Evolutionary conservation across 345 rosid species (phyloP).

Genomic region (Eucalyptus cloeziana): DNA sequence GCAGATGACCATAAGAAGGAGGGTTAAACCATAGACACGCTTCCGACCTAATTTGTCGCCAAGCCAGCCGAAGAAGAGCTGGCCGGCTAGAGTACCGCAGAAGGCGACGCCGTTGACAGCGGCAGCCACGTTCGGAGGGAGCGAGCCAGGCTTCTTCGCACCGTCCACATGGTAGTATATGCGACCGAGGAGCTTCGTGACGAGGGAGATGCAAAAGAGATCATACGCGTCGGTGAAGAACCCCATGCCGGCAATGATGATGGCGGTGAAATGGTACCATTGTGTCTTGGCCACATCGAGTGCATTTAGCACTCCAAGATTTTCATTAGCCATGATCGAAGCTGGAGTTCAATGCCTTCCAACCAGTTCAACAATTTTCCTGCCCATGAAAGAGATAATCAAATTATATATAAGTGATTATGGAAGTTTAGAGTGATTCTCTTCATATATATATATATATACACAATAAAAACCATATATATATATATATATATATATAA

Average conservation of each 20-base stretch:
- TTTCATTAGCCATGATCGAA: constrained; percentile 7
- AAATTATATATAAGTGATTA: neutral
- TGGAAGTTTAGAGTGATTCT: neutral
- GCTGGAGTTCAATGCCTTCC: neutral
- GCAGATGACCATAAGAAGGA: constrained; percentile 41
- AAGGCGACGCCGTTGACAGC: constrained; percentile 30
- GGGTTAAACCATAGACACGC: constrained; percentile 38
- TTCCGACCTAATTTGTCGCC: constrained; percentile 62
- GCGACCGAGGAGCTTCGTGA: constrained; percentile 20
- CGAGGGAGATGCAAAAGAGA: constrained; percentile 47
- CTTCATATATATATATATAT: no score
- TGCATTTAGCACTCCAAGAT: constrained; percentile 26
- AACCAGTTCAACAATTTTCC: neutral
- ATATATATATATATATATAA: neutral
- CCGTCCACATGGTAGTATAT: constrained; percentile 15
- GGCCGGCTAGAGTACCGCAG: constrained; percentile 49
- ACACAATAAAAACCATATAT: no score
- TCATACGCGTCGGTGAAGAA: constrained; percentile 60
- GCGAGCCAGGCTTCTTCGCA: neutral
- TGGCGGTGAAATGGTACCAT: constrained; percentile 52
- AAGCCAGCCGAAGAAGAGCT: constrained; percentile 44
- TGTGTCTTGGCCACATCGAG: constrained; percentile 41
- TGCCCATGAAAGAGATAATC: neutral
- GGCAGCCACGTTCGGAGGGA: constrained; percentile 3
- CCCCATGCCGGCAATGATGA: constrained; percentile 51